Conservation (phyloP, 305 asterid species). For the Fraxinus angustifolia region DNA sequence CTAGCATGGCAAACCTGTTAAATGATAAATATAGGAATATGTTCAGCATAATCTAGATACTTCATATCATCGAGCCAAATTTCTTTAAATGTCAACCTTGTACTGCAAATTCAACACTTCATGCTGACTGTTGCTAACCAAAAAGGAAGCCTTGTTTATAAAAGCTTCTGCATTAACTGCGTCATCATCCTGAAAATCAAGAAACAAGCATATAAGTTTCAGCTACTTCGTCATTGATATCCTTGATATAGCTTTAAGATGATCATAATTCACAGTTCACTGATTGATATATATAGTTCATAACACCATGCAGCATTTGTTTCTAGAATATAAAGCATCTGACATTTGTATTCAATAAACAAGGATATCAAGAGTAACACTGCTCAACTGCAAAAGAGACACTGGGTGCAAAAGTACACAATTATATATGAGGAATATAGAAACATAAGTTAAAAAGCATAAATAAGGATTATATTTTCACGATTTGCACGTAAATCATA, state of each 20-base stretch:
- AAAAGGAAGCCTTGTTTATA: conserved; percentile 92
- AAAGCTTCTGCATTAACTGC: conserved; percentile 96
- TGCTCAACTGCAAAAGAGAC: not conserved
- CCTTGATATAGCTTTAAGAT: conserved; percentile 8
- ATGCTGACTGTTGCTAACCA: conserved; percentile 85
- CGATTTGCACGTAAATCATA: not conserved
- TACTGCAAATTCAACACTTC: conserved; percentile 89
- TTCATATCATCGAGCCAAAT: conserved; percentile 17
- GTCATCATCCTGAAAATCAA: conserved; percentile 79
- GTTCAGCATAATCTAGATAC: conserved; percentile 11
- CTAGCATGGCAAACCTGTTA: conserved; percentile 94
- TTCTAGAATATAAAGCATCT: conserved; percentile 9
- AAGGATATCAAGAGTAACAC: conserved; percentile 9
- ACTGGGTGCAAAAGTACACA: not conserved
- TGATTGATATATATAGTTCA: not conserved
- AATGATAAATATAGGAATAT: not conserved
- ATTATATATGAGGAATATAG: not conserved
- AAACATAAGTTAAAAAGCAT: not conserved
- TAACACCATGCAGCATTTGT: not conserved
- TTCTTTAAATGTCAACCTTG: conserved; percentile 53
- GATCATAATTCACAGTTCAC: not conserved
- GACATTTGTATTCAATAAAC: not conserved
- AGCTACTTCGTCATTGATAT: conserved; percentile 8
- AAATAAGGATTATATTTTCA: not conserved
- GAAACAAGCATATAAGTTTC: conserved; percentile 21